Evolutionary conservation across 495 filamentous ascomycete genomes (phyloP).

Genomic region (Aspergillus hancockii): DNA sequence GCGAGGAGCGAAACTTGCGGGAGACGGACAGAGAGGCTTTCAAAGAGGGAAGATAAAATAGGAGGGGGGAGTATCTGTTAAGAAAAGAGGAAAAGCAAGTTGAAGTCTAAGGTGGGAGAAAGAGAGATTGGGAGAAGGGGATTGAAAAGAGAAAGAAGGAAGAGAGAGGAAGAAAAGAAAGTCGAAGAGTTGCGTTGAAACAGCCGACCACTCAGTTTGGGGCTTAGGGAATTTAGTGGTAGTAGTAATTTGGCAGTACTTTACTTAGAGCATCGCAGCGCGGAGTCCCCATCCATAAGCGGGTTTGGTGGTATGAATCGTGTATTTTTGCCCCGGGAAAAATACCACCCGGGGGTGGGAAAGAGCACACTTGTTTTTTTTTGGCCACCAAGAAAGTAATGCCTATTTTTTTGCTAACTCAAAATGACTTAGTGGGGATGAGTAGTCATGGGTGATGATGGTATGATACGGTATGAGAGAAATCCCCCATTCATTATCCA

Average conservation of each 20-base stretch:
- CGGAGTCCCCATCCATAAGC: not conserved
- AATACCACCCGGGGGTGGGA: conserved; percentile 3
- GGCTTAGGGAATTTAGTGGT: conserved; percentile 18
- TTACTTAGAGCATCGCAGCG: not conserved
- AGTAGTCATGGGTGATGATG: not conserved
- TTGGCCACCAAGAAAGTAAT: not conserved
- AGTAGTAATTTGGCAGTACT: conserved; percentile 5
- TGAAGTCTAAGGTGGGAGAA: conserved; percentile 6
- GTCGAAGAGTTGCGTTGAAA: conserved; percentile 17
- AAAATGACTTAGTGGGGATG: not conserved
- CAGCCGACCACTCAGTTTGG: conserved; percentile 17
- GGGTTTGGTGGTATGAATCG: conserved; percentile 10
- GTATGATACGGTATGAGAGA: conserved; percentile 2
- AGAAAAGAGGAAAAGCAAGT: conserved; percentile 9
- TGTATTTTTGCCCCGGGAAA: conserved; percentile 14
- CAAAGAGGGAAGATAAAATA: conserved; percentile 18
- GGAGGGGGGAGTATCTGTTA: not conserved
- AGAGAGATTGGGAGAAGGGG: conserved; percentile 20
- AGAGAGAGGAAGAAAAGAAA: conserved; percentile 24
- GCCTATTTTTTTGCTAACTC: not conserved
- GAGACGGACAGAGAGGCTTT: conserved; percentile 13
- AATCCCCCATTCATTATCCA: not conserved
- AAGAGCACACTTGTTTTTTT: not conserved
- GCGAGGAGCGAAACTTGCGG: not conserved
- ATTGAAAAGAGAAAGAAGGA: conserved; percentile 22